phyloP scores from a whole-genome alignment of 148 eudicot genomes.

The Simmondsia chinensis region DNA sequence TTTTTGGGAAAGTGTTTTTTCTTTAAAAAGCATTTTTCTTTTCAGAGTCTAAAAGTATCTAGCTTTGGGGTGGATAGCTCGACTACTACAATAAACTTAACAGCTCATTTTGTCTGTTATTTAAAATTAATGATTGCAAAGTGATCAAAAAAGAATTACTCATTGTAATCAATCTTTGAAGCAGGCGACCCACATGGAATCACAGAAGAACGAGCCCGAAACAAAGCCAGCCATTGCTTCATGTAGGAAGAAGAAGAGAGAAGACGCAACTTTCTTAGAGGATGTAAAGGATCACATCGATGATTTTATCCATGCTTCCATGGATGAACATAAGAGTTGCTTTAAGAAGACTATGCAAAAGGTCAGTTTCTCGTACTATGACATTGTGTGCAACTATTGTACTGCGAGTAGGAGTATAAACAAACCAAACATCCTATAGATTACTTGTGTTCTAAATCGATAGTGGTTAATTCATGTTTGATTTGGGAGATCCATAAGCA shows the following conservation, averaged over 20 bases:
- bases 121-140: no score
- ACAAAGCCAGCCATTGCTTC: constrained; percentile 14
- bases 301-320: constrained; percentile 29
- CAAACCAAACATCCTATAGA: neutral
- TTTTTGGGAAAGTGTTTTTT: no score
- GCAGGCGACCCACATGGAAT: constrained; percentile 18
- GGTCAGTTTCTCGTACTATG: constrained; percentile 6
- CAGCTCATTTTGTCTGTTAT: no score
- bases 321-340: constrained; percentile 36
- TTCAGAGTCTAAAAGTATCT: no score
- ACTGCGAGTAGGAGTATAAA: no score
- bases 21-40: no score
- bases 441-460: neutral
- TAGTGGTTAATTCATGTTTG: neutral
- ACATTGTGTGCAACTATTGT: no score
- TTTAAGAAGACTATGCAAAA: constrained; percentile 27
- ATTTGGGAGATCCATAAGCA: no score
- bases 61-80: no score
- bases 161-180: constrained; percentile 3
- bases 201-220: constrained; percentile 22
- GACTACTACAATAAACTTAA: no score
- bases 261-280: constrained; percentile 30
- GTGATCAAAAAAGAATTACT: no score
- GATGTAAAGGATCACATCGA: constrained; percentile 36
- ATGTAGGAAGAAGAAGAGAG: constrained; percentile 34